Base-by-base conservation (phyloP, 768 basidiomycete genomes). In the Tulasnella sp. region DNA sequence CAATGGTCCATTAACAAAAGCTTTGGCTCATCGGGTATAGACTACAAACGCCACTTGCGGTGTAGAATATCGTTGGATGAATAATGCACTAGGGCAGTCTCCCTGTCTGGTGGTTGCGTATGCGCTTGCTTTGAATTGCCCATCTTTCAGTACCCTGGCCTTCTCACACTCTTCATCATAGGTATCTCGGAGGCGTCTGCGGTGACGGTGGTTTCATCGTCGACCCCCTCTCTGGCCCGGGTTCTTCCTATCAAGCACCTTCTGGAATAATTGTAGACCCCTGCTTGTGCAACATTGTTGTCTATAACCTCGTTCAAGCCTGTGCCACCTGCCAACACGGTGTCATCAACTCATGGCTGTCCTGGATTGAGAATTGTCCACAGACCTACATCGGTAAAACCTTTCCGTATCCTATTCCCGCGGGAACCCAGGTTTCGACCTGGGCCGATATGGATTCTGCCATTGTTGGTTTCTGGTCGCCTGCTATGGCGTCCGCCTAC, bases 211-310 rank as follows among this genome's bases (percentile, higher is more conserved):
- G 1, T 5, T 77, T 67, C 35, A 39, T 44, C 16, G 32, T 75
- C 37, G 2, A 15, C 37, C 3, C 71, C 20, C 71, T 73, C 46
- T 15, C 57, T 39, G 23, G 44, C 23, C 2, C 35, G 35, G 74
- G 1, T 29, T 3, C 7, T 57, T 18, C 26, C 10, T 75, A 51
- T 39, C 29, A 2, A 5, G 29, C 61, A 26, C 61, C 61, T 11
- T 26, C 61, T 29, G 32, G 61, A 18, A 4, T 13, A 13, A 29
- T 67, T 18, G 61, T 29, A 67, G 73, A 20, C n/a, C 71, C 35
- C 9, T 78, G 77, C 71, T 5, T 42, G 39, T 78, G 77, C 51
- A 78, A 78, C 51, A 78, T 73, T 44, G 77, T 78, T 39, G 23
- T 61, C 15, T 78, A 78, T 32, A 67, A 61, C 39, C 15, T 78